These are phyloP conservation scores for Globisporangium rhizosaccharum DNA, from an alignment of 352 stramenopile genomes.

Conservation along the genomic window DNA sequence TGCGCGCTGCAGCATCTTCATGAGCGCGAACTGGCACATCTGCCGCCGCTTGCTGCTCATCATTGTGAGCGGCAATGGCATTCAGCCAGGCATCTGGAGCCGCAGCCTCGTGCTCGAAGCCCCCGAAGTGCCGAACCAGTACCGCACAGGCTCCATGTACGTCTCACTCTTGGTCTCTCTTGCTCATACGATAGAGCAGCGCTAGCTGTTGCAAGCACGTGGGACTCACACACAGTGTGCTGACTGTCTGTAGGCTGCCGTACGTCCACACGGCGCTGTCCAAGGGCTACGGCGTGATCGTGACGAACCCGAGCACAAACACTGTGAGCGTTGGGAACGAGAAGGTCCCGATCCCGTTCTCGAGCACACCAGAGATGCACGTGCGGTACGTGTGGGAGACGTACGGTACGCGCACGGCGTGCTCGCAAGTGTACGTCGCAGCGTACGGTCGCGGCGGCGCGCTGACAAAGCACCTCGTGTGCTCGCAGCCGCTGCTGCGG, in stretches of 20 bases:
- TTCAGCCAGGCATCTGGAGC: constrained; percentile 84
- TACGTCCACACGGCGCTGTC: constrained; percentile 76
- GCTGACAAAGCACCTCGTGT: constrained; percentile 73
- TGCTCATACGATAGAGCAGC: too few species aligned
- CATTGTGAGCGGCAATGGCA: constrained; percentile 78
- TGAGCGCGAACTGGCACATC: constrained; percentile 83
- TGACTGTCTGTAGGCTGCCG: constrained; percentile 30
- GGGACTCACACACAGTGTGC: background rate
- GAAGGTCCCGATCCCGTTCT: constrained; percentile 74
- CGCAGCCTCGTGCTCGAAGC: constrained; percentile 75
- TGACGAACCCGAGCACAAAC: constrained; percentile 79
- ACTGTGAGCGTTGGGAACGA: constrained; percentile 60
- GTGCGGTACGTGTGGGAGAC: constrained; percentile 82
- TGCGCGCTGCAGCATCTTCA: constrained; percentile 72
- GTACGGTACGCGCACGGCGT: constrained; percentile 60
- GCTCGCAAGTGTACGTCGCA: constrained; percentile 74
- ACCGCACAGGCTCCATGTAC: constrained; percentile 77
- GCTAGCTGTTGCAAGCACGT: background rate
- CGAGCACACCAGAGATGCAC: constrained; percentile 71
- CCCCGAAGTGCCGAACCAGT: constrained; percentile 63
- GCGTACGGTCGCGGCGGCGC: constrained; percentile 68
- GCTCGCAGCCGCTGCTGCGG: constrained; percentile 55
- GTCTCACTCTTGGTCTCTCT: background rate
- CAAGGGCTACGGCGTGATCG: constrained; percentile 77
- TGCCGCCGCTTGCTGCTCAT: constrained; percentile 67